Percentiles rank a stretch among this genome's conserved stretches.
These are phyloP conservation scores for Rhinocladiella similis DNA, from an alignment of 2,329 filamentous ascomycete genomes.

Conservation along the genomic window DNA sequence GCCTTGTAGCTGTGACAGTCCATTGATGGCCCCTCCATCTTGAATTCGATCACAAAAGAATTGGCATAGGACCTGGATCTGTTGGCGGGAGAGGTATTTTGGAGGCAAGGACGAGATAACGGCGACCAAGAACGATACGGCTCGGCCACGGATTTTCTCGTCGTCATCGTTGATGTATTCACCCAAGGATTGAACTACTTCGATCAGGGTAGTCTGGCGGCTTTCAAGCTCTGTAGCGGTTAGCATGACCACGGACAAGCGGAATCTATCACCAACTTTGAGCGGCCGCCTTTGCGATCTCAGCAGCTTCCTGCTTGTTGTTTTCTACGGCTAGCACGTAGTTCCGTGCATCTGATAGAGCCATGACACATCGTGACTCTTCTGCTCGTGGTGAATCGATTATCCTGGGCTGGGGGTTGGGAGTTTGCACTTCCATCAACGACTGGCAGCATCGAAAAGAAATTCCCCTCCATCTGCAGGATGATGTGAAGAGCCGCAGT, in stretches of 20 bases:
- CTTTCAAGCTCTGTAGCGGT: slow-evolving; percentile 54
- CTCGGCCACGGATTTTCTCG: slow-evolving; percentile 59
- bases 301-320: slow-evolving; percentile 46
- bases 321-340: slow-evolving; percentile 50
- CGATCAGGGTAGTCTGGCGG: slow-evolving; percentile 61
- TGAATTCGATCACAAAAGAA: slow-evolving; percentile 67
- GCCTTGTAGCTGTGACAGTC: slow-evolving; percentile 59
- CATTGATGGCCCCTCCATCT: slow-evolving; percentile 61
- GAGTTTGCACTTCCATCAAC: not conserved
- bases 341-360: slow-evolving; percentile 48
- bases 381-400: too few species aligned
- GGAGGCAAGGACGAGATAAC: slow-evolving; percentile 51
- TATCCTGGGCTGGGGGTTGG: not conserved
- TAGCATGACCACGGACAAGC: slow-evolving; percentile 13
- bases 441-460: not conserved
- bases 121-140: slow-evolving; percentile 46
- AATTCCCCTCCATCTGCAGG: not conserved
- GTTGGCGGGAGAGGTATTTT: slow-evolving; percentile 60
- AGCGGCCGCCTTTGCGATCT: slow-evolving; percentile 46
- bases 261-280: slow-evolving; percentile 37
- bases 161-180: slow-evolving; percentile 70
- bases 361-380: slow-evolving; percentile 28
- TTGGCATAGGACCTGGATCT: slow-evolving; percentile 61
- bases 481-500: not conserved
- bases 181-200: slow-evolving; percentile 63